Evolutionary conservation across 768 basidiomycete genomes (phyloP).

Genomic region (Kwoniella sp.): DNA sequence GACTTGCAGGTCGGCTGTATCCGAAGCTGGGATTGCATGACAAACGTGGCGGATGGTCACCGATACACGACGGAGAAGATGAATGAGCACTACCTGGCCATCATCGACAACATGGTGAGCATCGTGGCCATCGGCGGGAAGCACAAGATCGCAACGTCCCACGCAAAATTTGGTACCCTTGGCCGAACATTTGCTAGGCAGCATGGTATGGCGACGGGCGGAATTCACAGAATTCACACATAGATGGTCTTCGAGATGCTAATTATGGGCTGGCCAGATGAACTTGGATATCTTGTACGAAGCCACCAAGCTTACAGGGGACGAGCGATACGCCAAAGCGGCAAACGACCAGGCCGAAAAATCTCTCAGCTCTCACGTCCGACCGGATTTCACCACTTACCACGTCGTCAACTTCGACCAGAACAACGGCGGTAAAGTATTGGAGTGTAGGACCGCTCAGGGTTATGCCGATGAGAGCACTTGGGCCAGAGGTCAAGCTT

Average conservation of each 20-base stretch:
- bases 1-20: constrained; percentile 41
- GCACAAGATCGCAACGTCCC: too few species aligned
- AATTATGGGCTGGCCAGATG: too few species aligned
- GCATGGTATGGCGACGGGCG: too few species aligned
- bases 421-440: constrained; percentile 27
- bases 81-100: constrained; percentile 45
- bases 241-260: too few species aligned
- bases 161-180: too few species aligned
- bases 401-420: constrained; percentile 49
- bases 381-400: constrained; percentile 41
- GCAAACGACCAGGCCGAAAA: constrained; percentile 44
- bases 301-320: constrained; percentile 40
- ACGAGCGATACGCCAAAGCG: constrained; percentile 35
- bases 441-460: constrained; percentile 34
- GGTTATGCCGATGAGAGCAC: constrained; percentile 44
- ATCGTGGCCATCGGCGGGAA: too few species aligned
- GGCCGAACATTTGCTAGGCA: too few species aligned
- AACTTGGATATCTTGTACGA: constrained; percentile 48
- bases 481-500: constrained; percentile 49
- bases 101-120: constrained; percentile 52
- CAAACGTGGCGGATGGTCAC: constrained; percentile 17
- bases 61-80: constrained; percentile 34
- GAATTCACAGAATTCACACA: too few species aligned
- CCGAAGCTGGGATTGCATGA: constrained; percentile 39
- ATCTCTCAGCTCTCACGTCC: constrained; percentile 33